Conservation (phyloP, 768 basidiomycete species). For the Collybia sordida region DNA sequence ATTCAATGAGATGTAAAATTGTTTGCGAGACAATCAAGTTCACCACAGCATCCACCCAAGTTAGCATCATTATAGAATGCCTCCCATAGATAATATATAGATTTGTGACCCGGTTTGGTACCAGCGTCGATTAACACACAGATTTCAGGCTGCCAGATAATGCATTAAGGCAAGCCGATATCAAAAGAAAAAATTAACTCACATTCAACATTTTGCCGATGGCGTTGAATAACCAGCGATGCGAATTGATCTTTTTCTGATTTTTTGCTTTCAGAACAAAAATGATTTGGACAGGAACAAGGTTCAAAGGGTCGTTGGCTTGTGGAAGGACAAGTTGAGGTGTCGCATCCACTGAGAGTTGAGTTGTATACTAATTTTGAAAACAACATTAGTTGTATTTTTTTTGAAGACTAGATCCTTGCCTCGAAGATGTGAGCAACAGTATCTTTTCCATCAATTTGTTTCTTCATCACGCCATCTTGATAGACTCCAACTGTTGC, state of each 20-base stretch:
- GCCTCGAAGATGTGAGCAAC: constrained; percentile 97
- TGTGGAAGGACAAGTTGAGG: constrained; percentile 92
- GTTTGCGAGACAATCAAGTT: constrained; percentile 2
- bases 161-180: neutral
- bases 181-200: constrained; percentile 19
- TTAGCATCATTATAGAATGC: constrained; percentile 81
- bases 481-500: constrained; percentile 93
- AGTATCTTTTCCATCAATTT: constrained; percentile 84
- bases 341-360: constrained; percentile 88
- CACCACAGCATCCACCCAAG: constrained; percentile 85
- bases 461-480: constrained; percentile 94
- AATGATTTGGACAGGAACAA: constrained; percentile 92
- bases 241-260: constrained; percentile 94
- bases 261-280: constrained; percentile 92
- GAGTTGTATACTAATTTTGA: constrained; percentile 82
- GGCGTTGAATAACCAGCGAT: constrained; percentile 95
- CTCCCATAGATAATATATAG: constrained; percentile 94
- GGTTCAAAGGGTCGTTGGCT: constrained; percentile 85
- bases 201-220: constrained; percentile 82
- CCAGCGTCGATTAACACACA: constrained; percentile 94
- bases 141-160: constrained; percentile 67
- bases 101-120: constrained; percentile 95
- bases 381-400: constrained; percentile 6
- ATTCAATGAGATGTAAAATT: constrained; percentile 1
- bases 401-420: constrained; percentile 6